These are phyloP conservation scores for Rosa lucieae DNA, from an alignment of 306 rosid species.

Conservation along the genomic window DNA sequence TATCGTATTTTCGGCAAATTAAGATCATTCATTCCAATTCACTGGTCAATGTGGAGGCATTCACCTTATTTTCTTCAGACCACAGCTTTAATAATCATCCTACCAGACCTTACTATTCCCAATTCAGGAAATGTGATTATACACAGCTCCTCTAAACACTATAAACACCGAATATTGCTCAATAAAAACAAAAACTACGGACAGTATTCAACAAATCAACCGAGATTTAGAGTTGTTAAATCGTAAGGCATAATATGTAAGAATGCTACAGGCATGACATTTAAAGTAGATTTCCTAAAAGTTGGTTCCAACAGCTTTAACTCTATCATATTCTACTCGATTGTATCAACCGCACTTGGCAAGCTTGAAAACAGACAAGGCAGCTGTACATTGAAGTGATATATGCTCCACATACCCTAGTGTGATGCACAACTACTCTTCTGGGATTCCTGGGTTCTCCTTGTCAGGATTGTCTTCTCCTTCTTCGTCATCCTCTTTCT, in stretches of 20 bases:
- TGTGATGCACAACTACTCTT: conserved; percentile 6
- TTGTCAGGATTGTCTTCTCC: conserved; percentile 38
- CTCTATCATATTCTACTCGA: background rate
- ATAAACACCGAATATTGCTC: background rate
- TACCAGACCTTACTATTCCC: too few relatives aligned
- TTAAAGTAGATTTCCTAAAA: background rate
- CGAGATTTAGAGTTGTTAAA: background rate
- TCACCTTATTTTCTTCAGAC: too few relatives aligned
- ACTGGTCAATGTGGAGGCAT: too few relatives aligned
- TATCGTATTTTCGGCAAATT: too few relatives aligned
- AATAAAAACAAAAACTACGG: background rate
- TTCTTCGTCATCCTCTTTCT: conserved; percentile 35
- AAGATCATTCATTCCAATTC: too few relatives aligned
- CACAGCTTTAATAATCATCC: too few relatives aligned
- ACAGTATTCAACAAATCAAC: background rate
- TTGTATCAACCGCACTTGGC: background rate
- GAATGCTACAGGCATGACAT: background rate
- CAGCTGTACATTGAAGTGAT: background rate
- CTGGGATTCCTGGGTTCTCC: conserved; percentile 33
- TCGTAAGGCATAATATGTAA: background rate
- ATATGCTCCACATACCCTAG: background rate
- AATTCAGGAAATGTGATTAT: too few relatives aligned
- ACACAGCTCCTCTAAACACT: too few relatives aligned
- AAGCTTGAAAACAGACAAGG: background rate
- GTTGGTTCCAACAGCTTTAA: background rate